Evolutionary conservation across 331 rosid species (phyloP).

Genomic region (Stylosanthes scabra): DNA sequence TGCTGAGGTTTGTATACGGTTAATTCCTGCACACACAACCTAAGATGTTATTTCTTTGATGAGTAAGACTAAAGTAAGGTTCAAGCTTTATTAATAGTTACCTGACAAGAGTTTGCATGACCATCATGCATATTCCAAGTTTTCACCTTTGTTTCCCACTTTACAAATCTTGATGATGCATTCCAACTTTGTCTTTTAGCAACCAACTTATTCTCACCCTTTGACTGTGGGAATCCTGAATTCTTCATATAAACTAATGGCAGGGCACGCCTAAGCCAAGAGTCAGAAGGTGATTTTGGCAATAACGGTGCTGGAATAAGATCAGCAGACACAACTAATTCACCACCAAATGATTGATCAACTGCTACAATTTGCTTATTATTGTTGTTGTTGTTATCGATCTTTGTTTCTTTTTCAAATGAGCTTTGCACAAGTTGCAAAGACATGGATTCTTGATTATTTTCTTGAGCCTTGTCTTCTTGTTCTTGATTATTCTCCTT

Average conservation of each 20-base stretch:
- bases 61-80: slow-evolving; percentile 14
- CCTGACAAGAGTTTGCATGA: slow-evolving; percentile 78
- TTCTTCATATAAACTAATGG: slow-evolving; percentile 67
- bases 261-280: slow-evolving; percentile 90
- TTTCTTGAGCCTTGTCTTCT: slow-evolving; percentile 20
- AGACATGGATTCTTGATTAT: slow-evolving; percentile 34
- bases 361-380: slow-evolving; percentile 47
- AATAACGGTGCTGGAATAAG: slow-evolving; percentile 73
- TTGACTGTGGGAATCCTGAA: slow-evolving; percentile 33
- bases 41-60: neutral
- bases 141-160: slow-evolving; percentile 98
- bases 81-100: slow-evolving; percentile 35
- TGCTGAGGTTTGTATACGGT: slow-evolving; percentile 65
- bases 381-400: slow-evolving; percentile 1
- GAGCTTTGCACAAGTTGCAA: slow-evolving; percentile 40
- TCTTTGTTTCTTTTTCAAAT: slow-evolving; percentile 43
- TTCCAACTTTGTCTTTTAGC: too few relatives aligned
- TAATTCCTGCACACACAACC: slow-evolving; percentile 68
- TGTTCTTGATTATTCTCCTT: slow-evolving; percentile 27
- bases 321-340: too few relatives aligned
- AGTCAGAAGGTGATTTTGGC: slow-evolving; percentile 94
- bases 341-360: slow-evolving; percentile 39
- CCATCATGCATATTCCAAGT: slow-evolving; percentile 66
- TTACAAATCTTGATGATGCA: slow-evolving; percentile 55
- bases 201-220: slow-evolving; percentile 34